Base-by-base conservation (phyloP, 257 asterid species). In the Voacanga thouarsii region DNA sequence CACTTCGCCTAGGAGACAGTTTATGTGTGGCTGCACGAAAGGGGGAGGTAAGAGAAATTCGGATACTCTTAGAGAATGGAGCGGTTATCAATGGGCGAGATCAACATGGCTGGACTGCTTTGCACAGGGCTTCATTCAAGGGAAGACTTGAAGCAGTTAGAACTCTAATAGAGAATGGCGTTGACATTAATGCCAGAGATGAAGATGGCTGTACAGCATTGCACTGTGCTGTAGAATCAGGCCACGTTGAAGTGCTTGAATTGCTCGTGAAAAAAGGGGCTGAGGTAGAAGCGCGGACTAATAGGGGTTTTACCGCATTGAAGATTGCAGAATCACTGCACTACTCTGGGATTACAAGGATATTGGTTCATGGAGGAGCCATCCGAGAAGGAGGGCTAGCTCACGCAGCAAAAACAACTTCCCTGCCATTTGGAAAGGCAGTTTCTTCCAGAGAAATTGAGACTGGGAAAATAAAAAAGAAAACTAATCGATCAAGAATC, bases 211-310 rank as follows among this genome's bases (percentile, higher is more conserved):
- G 91, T 66, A 89, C 88, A 0, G 94, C 97, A 6, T 59, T 93
- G 49, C 96, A 90, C 63, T 93, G 96, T 68, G 94, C 96, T 0
- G 97, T 87, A 26, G 97, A 91, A 75, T 84, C 93, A 0, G 98
- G 98, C 0, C 90, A 89, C 30, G 86, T 61, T 4, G 98, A 93
- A 33, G 91, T 85, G 60, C 79, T 83, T 18, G 97, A 92, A 50
- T 56, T 90, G 85, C 89, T 92, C 2, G 82, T 90, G n/a, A 90
- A 92, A 85, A 92, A 86, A 72, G 93, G 97, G 14, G 95, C 89
- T 6, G 92, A 90, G 6, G 56, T 90, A 1, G 96, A 90, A 44
- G 89, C 90, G 0, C 78, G 86, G 55, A 90, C 97, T 0, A 89
- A 77, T 75, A 91, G 89, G 72, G 97, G 97, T 0, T 82, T 88